Percentiles rank a stretch among this genome's conserved stretches.
These are phyloP conservation scores for Neofusicoccum ribis DNA, from an alignment of 2,329 filamentous ascomycete genomes.

Conservation along the genomic window DNA sequence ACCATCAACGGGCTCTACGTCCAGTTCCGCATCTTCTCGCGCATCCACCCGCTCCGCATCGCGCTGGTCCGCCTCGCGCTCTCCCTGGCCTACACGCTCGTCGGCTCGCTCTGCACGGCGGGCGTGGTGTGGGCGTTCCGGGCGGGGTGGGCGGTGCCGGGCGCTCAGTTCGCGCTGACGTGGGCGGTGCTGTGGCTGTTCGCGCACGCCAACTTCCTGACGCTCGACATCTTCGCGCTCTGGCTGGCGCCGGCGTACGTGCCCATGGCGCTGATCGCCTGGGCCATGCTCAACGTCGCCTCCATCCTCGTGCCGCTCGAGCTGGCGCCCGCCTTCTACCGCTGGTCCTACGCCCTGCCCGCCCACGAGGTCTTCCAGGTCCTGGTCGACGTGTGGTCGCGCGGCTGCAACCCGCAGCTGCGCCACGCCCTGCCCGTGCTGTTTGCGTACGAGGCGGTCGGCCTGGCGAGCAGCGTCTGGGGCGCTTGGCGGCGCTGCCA, in stretches of 20 bases:
- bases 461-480: background rate
- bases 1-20: constrained; percentile 26
- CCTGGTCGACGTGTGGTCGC: constrained; percentile 47
- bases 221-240: constrained; percentile 46
- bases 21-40: constrained; percentile 25
- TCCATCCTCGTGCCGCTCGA: constrained; percentile 47
- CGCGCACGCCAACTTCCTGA: constrained; percentile 46
- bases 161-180: constrained; percentile 43
- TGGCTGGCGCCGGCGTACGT: constrained; percentile 43
- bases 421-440: constrained; percentile 44
- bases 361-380: constrained; percentile 44
- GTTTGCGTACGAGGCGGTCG: constrained; percentile 32
- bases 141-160: constrained; percentile 42
- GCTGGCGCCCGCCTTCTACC: constrained; percentile 45
- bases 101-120: constrained; percentile 42
- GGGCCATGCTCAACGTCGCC: constrained; percentile 47
- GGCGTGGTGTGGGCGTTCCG: constrained; percentile 49
- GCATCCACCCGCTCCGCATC: constrained; percentile 1
- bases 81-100: constrained; percentile 41
- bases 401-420: constrained; percentile 44
- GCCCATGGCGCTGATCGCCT: constrained; percentile 48
- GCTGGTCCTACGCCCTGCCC: constrained; percentile 43
- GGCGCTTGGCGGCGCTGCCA: background rate
- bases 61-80: constrained; percentile 35
- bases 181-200: constrained; percentile 50